phyloP scores from a whole-genome alignment of 805 yeast genomes.

The Candida krabiensis region DNA sequence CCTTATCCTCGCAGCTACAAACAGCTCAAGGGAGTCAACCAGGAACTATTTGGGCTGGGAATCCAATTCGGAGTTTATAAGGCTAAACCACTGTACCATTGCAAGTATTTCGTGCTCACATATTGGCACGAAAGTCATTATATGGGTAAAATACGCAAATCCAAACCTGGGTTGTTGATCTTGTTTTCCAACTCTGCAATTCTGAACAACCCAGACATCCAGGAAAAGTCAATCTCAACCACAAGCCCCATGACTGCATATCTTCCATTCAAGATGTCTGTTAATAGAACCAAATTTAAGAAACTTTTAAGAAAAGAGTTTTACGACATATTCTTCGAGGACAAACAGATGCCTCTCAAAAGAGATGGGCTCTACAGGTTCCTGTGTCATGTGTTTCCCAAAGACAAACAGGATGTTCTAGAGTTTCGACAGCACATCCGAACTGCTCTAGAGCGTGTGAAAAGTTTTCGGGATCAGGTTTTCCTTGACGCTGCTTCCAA shows the following conservation, averaged over 20 bases:
- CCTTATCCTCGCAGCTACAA: conserved; percentile 12
- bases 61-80: conserved; percentile 5
- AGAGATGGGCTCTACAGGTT: conserved; percentile 31
- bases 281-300: conserved; percentile 22
- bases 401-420: conserved; percentile 10
- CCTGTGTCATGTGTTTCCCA: conserved; percentile 11
- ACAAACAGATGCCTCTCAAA: conserved; percentile 2
- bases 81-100: conserved; percentile 13
- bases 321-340: conserved; percentile 15
- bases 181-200: conserved; percentile 17
- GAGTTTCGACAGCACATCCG: conserved; percentile 15
- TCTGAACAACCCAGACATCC: conserved; percentile 17
- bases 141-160: conserved; percentile 30
- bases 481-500: conserved; percentile 8
- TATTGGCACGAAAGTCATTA: conserved; percentile 25
- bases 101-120: conserved; percentile 23
- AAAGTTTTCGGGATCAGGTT: conserved; percentile 3
- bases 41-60: conserved; percentile 18
- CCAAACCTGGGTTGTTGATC: conserved; percentile 31
- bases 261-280: conserved; percentile 26
- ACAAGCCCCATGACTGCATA: conserved; percentile 1
- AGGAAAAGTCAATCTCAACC: neutral
- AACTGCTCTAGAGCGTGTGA: conserved; percentile 19
- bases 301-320: conserved; percentile 21
- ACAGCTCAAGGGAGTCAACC: conserved; percentile 25